phyloP scores from a whole-genome alignment of 768 basidiomycete genomes.

The Coprinopsis marcescibilis region DNA sequence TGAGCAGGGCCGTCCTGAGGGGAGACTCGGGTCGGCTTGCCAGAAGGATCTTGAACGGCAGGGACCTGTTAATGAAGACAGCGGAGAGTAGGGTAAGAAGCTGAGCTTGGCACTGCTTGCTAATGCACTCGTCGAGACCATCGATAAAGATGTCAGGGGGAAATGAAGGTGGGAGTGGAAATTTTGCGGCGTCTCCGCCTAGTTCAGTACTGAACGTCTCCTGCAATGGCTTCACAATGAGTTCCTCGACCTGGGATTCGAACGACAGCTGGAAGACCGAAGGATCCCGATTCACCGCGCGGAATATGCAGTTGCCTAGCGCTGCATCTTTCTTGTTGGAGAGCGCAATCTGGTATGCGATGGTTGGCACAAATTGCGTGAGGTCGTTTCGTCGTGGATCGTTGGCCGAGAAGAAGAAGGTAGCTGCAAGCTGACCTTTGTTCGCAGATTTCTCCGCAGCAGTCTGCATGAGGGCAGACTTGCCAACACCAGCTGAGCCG shows the following conservation, averaged over 20 bases:
- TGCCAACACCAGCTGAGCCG: constrained; percentile 4
- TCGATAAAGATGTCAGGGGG: constrained; percentile 3
- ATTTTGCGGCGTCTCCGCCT: background rate
- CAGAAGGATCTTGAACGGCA: constrained; percentile 1
- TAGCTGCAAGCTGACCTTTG: background rate
- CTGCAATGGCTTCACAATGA: background rate
- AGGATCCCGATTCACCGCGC: background rate
- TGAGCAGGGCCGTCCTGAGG: background rate
- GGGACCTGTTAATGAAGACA: background rate
- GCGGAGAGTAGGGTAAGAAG: background rate
- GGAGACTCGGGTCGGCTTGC: constrained; percentile 2
- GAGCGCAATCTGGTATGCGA: constrained; percentile 5
- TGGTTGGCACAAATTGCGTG: background rate
- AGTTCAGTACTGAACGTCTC: background rate
- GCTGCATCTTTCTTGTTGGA: background rate
- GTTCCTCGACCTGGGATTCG: background rate
- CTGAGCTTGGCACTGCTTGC: background rate
- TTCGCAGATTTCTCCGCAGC: background rate
- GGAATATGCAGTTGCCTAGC: background rate
- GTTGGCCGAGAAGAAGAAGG: constrained; percentile 4
- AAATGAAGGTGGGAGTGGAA: too few species aligned
- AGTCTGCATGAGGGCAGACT: constrained; percentile 7
- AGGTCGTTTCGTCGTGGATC: background rate
- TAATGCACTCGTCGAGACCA: constrained; percentile 3
- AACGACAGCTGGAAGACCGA: background rate